phyloP scores from a whole-genome alignment of 306 rosid genomes.

The Vigna unguiculata region DNA sequence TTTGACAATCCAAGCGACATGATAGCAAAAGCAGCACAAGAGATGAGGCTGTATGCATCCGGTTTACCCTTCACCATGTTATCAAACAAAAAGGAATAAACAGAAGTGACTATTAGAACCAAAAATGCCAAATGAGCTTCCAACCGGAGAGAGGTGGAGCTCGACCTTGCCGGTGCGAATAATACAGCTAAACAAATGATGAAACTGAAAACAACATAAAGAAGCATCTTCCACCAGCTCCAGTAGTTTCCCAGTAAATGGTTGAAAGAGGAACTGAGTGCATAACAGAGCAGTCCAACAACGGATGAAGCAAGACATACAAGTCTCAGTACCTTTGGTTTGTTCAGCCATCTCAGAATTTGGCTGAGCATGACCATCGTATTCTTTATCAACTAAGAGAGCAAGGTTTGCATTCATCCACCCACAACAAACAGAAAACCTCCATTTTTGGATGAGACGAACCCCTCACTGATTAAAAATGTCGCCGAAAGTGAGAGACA shows the following conservation, averaged over 20 bases:
- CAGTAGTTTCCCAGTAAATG: background rate
- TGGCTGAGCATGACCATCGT: no score
- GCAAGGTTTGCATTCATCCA: no score
- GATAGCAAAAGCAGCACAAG: constrained; percentile 11
- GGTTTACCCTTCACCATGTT: background rate
- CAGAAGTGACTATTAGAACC: background rate
- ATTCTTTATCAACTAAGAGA: no score
- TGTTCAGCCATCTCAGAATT: background rate
- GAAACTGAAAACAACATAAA: background rate
- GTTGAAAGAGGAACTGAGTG: no score
- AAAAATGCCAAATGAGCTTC: background rate
- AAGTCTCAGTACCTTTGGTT: background rate
- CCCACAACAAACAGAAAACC: no score
- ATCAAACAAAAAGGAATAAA: background rate
- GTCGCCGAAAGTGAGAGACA: no score
- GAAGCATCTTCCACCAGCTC: constrained; percentile 6
- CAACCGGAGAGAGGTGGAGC: background rate
- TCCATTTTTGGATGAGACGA: no score
- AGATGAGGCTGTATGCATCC: constrained; percentile 1
- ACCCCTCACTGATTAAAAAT: no score
- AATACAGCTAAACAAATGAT: background rate
- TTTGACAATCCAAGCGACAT: constrained; percentile 23
- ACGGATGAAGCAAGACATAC: background rate
- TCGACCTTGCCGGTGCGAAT: background rate
- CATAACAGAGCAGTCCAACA: background rate